These are phyloP conservation scores for Suillus hirtellus DNA, from an alignment of 768 basidiomycete species.

Conservation along the genomic window DNA sequence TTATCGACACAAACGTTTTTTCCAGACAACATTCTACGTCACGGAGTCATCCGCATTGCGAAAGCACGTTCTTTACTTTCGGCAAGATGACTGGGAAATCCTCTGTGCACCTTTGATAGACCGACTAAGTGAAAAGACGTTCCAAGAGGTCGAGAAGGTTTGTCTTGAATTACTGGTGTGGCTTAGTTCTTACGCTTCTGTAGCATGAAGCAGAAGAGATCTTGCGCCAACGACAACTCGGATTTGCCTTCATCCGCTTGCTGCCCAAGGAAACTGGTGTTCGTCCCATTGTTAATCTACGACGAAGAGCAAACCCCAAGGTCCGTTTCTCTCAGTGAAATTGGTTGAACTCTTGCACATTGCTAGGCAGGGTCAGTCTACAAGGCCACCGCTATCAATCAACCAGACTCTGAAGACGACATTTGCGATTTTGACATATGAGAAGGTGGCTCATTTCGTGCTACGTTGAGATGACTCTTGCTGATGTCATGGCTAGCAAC, in stretches of 20 bases:
- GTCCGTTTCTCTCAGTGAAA: constrained; percentile 33
- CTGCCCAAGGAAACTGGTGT: constrained; percentile 96
- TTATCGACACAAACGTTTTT: constrained; percentile 1
- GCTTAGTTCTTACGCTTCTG: constrained; percentile 5
- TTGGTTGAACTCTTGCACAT: neutral
- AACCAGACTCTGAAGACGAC: constrained; percentile 84
- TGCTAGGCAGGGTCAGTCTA: constrained; percentile 30
- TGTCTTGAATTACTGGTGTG: constrained; percentile 15
- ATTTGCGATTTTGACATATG: constrained; percentile 85
- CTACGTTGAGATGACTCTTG: neutral
- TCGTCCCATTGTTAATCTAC: constrained; percentile 90
- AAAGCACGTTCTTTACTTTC: constrained; percentile 85
- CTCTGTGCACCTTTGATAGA: constrained; percentile 82
- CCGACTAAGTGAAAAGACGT: constrained; percentile 68
- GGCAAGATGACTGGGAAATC: constrained; percentile 90
- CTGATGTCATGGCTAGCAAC: constrained; percentile 46
- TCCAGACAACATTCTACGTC: constrained; percentile 88
- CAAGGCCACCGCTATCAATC: constrained; percentile 58
- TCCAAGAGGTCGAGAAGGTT: constrained; percentile 71
- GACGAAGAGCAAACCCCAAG: constrained; percentile 44
- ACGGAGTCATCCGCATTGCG: constrained; percentile 88
- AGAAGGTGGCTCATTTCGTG: constrained; percentile 56
- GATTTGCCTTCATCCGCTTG: constrained; percentile 84
- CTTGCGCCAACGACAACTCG: constrained; percentile 69
- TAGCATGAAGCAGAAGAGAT: constrained; percentile 68